A percentile compares a stretch with the other conserved stretches of the same genome.
Conservation (phyloP, 2,329 filamentous ascomycete species). For the Chrysoporthe austroafricana region DNA sequence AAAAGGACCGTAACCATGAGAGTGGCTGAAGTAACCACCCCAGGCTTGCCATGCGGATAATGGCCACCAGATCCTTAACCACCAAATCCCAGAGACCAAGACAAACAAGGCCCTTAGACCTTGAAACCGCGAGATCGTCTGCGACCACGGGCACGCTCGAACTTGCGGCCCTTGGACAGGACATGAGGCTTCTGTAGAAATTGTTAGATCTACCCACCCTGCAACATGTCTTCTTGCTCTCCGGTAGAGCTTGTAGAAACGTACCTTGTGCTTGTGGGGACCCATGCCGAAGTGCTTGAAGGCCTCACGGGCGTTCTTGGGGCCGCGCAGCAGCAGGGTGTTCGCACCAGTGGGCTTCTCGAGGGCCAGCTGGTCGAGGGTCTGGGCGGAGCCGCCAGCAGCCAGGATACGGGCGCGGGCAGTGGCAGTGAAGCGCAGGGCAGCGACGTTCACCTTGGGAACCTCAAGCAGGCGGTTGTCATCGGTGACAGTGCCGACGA, state of each 20-base stretch:
- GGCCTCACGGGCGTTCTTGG: constrained; percentile 97
- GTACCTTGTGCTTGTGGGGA: constrained; percentile 95
- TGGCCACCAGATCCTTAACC: constrained; percentile 20
- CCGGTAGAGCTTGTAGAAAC: constrained; percentile 34
- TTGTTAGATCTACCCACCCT: constrained; percentile 38
- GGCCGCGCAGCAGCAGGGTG: constrained; percentile 94
- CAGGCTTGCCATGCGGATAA: constrained; percentile 16
- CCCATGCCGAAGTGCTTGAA: constrained; percentile 99
- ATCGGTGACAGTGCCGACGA: constrained; percentile 95
- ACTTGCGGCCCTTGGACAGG: constrained; percentile 99
- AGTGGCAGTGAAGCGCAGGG: constrained; percentile 94
- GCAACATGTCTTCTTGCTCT: too few species aligned
- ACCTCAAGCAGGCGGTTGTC: constrained; percentile 91
- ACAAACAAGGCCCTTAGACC: constrained; percentile 71
- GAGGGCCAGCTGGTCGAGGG: constrained; percentile 95
- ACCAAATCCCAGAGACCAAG: constrained; percentile 21
- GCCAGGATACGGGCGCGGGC: constrained; percentile 91
- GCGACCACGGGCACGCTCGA: constrained; percentile 98
- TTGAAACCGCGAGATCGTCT: constrained; percentile 99
- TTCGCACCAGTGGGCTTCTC: constrained; percentile 94
- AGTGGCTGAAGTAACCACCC: constrained; percentile 25
- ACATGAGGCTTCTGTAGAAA: constrained; percentile 83
- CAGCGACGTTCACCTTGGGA: constrained; percentile 92
- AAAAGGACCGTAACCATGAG: constrained; percentile 16
- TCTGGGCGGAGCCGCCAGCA: constrained; percentile 93